A percentile compares a stretch with the other conserved stretches of the same genome.
These are phyloP conservation scores for Waltiozyma sp. DNA, from an alignment of 1,139 yeast species.

Conservation along the genomic window DNA sequence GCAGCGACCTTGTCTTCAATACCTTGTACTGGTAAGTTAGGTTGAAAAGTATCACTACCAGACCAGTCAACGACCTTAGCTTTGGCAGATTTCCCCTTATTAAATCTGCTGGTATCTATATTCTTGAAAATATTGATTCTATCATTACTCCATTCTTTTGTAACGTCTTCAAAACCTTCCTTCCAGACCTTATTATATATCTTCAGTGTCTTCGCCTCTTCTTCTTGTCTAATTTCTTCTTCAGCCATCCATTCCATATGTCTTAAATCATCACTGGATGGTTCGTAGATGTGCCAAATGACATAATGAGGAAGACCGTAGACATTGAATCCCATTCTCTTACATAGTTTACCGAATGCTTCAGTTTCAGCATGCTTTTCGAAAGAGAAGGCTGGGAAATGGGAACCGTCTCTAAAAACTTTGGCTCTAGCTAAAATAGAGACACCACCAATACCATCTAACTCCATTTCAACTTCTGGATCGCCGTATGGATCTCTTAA, in stretches of 20 bases:
- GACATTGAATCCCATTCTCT: slow-evolving; percentile 71
- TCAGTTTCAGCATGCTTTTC: slow-evolving; percentile 91
- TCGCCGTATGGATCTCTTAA: slow-evolving; percentile 80
- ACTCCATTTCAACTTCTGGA: slow-evolving; percentile 75
- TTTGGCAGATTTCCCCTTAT: slow-evolving; percentile 25
- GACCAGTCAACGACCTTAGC: slow-evolving; percentile 49
- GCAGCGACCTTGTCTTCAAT: slow-evolving; percentile 21
- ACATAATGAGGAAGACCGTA: slow-evolving; percentile 84
- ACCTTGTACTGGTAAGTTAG: slow-evolving; percentile 14
- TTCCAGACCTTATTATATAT: slow-evolving; percentile 69
- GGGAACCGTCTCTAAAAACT: slow-evolving; percentile 72
- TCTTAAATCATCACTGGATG: slow-evolving; percentile 74
- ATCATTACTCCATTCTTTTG: slow-evolving; percentile 57
- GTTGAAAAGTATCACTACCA: slow-evolving; percentile 41
- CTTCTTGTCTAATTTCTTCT: slow-evolving; percentile 67
- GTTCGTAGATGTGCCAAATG: slow-evolving; percentile 89
- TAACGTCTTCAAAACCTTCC: slow-evolving; percentile 66
- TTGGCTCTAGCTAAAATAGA: slow-evolving; percentile 71
- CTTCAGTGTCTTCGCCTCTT: slow-evolving; percentile 54
- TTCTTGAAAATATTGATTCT: slow-evolving; percentile 58
- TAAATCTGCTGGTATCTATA: slow-evolving; percentile 41
- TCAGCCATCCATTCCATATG: slow-evolving; percentile 97
- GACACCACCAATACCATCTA: slow-evolving; percentile 90
- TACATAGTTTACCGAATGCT: slow-evolving; percentile 80
- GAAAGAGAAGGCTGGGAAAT: slow-evolving; percentile 85